Evolutionary conservation across 768 basidiomycete genomes (phyloP).

Genomic region (Kwoniella europaea): DNA sequence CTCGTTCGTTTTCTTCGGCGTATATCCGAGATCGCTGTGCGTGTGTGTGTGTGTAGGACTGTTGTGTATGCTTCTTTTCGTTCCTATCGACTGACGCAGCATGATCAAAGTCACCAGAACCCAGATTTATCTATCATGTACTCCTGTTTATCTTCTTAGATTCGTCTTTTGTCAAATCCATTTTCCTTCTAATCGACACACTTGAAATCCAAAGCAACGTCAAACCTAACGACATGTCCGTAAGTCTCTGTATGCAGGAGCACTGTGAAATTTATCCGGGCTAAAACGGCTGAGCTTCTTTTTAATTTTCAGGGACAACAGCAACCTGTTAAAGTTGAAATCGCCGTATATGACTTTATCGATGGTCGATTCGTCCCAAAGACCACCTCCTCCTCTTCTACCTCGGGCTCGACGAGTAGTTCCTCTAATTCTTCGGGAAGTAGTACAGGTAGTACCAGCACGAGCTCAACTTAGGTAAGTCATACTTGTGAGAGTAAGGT

Average conservation of each 20-base stretch:
- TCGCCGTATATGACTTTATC: slow-evolving; percentile 1
- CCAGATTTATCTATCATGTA: background rate
- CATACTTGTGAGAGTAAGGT: background rate
- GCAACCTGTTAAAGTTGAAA: slow-evolving; percentile 1
- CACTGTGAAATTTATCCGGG: background rate
- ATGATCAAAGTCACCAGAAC: background rate
- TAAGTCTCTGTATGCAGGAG: background rate
- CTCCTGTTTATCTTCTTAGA: background rate
- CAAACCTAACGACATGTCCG: background rate
- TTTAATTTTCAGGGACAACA: background rate
- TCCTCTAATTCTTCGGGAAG: background rate
- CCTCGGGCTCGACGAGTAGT: background rate
- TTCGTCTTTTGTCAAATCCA: background rate
- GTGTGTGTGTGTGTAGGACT: background rate
- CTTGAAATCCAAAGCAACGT: background rate
- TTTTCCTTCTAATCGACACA: background rate
- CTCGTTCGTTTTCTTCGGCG: background rate
- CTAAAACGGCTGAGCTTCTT: background rate
- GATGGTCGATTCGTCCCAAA: slow-evolving; percentile 2
- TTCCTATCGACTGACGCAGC: background rate
- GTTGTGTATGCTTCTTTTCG: background rate
- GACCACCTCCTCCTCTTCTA: background rate
- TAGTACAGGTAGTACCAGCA: background rate
- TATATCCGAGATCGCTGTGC: background rate
- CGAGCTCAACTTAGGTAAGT: background rate